These are phyloP conservation scores for Vaccinium myrtillus DNA, from an alignment of 148 eudicot genomes.

Conservation along the genomic window DNA sequence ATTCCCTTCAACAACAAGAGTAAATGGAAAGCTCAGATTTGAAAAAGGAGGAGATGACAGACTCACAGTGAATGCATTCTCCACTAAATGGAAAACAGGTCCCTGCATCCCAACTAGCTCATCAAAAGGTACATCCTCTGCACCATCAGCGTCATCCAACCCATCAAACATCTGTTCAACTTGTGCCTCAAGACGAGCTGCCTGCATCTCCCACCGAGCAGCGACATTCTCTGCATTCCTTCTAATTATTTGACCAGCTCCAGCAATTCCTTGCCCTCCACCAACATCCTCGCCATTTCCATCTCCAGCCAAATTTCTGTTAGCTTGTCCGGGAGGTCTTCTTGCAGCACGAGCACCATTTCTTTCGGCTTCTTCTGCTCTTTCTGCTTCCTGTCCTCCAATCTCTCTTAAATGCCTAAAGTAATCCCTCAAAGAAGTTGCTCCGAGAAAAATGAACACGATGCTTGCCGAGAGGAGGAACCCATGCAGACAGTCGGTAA, in stretches of 20 bases:
- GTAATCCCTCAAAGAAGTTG: constrained; percentile 93
- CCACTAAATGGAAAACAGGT: constrained; percentile 93
- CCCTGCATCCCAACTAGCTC: constrained; percentile 99
- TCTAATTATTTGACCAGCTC: constrained; percentile 82
- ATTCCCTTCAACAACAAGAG: background rate
- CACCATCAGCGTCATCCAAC: constrained; percentile 95
- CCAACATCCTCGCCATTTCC: constrained; percentile 80
- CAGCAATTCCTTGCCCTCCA: constrained; percentile 84
- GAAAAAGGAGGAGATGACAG: background rate
- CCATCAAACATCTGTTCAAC: constrained; percentile 99
- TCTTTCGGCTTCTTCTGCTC: constrained; percentile 91
- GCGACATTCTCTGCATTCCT: constrained; percentile 96
- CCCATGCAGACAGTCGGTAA: constrained; percentile 95
- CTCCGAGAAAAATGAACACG: constrained; percentile 91
- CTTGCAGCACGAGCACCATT: constrained; percentile 90
- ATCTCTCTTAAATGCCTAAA: constrained; percentile 84
- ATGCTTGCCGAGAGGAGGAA: constrained; percentile 95
- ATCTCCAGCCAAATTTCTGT: constrained; percentile 66
- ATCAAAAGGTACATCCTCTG: constrained; percentile 98
- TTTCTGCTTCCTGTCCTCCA: constrained; percentile 85
- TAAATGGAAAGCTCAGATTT: background rate
- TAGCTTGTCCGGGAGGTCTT: constrained; percentile 66
- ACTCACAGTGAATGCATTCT: constrained; percentile 93
- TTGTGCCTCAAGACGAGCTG: constrained; percentile 98
- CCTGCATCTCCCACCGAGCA: constrained; percentile 97